Evolutionary conservation across 345 rosid genomes (phyloP).

Genomic region (Schrenkiella parvula): DNA sequence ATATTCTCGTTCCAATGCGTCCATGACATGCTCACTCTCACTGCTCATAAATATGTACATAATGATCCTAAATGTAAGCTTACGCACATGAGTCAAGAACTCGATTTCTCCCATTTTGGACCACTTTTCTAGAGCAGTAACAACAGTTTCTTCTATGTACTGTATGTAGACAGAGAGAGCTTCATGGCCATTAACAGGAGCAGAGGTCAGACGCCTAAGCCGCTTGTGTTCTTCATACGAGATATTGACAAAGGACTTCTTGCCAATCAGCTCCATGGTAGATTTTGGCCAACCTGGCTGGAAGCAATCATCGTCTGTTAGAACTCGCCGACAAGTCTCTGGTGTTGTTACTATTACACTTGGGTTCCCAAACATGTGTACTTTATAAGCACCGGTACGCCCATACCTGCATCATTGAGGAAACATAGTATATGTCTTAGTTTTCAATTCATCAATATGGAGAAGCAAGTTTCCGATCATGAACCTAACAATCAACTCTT

Average conservation of each 20-base stretch:
- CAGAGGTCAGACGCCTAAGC: conserved; percentile 65
- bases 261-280: conserved; percentile 61
- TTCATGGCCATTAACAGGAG: conserved; percentile 81
- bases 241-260: conserved; percentile 68
- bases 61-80: conserved; percentile 73
- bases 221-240: conserved; percentile 82
- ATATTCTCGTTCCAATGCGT: conserved; percentile 67
- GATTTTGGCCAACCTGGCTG: conserved; percentile 81
- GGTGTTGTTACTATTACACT: conserved; percentile 71
- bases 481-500: background rate
- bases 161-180: conserved; percentile 57
- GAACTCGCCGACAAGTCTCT: conserved; percentile 57
- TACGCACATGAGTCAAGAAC: conserved; percentile 63
- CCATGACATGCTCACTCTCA: conserved; percentile 60
- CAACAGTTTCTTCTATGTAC: conserved; percentile 63
- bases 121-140: conserved; percentile 57
- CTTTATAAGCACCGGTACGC: conserved; percentile 59
- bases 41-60: conserved; percentile 78
- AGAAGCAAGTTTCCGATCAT: background rate
- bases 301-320: conserved; percentile 68
- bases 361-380: conserved; percentile 80
- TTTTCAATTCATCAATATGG: background rate
- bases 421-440: background rate
- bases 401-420: conserved; percentile 52
- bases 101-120: conserved; percentile 58